phyloP scores from a whole-genome alignment of 2,329 filamentous ascomycete genomes.

The Cladophialophora chaetospira region DNA sequence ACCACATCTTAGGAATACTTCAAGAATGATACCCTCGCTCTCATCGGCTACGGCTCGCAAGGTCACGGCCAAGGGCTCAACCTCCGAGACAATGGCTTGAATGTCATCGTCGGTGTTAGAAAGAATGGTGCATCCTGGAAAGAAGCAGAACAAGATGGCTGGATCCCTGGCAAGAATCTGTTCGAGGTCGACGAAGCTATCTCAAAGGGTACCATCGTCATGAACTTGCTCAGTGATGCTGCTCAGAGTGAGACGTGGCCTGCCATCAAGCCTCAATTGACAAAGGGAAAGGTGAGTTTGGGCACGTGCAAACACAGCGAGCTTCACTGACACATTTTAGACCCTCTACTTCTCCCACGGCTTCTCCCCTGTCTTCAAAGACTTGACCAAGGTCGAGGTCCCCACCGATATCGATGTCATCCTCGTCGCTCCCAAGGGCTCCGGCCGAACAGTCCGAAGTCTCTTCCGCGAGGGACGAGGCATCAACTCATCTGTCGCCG shows the following conservation, averaged over 20 bases:
- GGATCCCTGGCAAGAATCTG: slow-evolving; percentile 97
- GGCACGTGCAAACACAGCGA: no score
- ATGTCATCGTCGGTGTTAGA: slow-evolving; percentile 97
- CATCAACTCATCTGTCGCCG: slow-evolving; percentile 98
- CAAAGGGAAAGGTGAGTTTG: slow-evolving; percentile 96
- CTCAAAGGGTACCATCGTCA: slow-evolving; percentile 87
- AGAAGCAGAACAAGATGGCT: slow-evolving; percentile 94
- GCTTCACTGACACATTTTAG: no score
- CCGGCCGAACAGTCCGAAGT: slow-evolving; percentile 95
- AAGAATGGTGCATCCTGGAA: slow-evolving; percentile 99
- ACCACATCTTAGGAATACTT: slow-evolving; percentile 77
- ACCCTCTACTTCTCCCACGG: slow-evolving; percentile 99
- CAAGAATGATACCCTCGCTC: slow-evolving; percentile 98
- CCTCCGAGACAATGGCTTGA: slow-evolving; percentile 98
- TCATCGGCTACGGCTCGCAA: slow-evolving; percentile 98
- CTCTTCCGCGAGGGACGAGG: slow-evolving; percentile 99
- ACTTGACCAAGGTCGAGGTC: slow-evolving; percentile 97
- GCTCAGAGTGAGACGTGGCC: slow-evolving; percentile 99
- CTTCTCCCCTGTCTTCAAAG: slow-evolving; percentile 99
- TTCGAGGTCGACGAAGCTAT: slow-evolving; percentile 99
- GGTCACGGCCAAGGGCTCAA: slow-evolving; percentile 99
- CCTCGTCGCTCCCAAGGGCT: slow-evolving; percentile 98
- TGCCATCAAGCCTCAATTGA: slow-evolving; percentile 94
- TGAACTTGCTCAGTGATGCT: slow-evolving; percentile 98
- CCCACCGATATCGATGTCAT: slow-evolving; percentile 97